phyloP scores from a whole-genome alignment of 306 rosid species.

The Cicer yamashitae region DNA sequence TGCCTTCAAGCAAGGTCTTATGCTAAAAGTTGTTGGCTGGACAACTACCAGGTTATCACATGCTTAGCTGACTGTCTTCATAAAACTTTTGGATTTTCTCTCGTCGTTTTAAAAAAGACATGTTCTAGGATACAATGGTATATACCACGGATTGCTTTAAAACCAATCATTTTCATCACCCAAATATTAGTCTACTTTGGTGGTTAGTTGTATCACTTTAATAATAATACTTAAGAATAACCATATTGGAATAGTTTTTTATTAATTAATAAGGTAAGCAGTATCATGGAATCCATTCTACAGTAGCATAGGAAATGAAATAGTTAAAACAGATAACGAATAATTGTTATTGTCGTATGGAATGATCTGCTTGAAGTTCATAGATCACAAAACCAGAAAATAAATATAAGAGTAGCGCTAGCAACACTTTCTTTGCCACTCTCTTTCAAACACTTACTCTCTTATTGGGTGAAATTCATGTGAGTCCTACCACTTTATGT shows the following conservation, averaged over 20 bases:
- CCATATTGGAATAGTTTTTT: not conserved
- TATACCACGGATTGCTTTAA: too few species aligned
- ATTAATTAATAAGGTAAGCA: constrained; percentile 9
- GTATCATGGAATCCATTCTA: not conserved
- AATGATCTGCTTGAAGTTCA: not conserved
- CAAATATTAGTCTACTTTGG: not conserved
- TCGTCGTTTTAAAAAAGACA: not conserved
- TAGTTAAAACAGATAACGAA: not conserved
- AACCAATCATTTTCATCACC: not conserved
- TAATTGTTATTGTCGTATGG: not conserved
- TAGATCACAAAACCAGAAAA: constrained; percentile 4
- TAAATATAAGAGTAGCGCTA: not conserved
- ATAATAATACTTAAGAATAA: not conserved
- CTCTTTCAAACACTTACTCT: too few species aligned
- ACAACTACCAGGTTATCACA: too few species aligned
- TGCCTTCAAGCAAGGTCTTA: too few species aligned
- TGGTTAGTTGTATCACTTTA: not conserved
- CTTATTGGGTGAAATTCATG: too few species aligned
- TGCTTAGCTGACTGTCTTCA: too few species aligned
- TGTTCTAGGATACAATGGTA: not conserved
- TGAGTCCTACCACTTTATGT: too few species aligned
- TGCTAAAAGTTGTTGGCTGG: too few species aligned
- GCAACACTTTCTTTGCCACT: too few species aligned
- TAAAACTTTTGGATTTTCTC: too few species aligned
- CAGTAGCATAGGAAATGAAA: not conserved